Evolutionary conservation across 2,329 filamentous ascomycete species (phyloP).

Genomic region (Aspergillus cejpii): DNA sequence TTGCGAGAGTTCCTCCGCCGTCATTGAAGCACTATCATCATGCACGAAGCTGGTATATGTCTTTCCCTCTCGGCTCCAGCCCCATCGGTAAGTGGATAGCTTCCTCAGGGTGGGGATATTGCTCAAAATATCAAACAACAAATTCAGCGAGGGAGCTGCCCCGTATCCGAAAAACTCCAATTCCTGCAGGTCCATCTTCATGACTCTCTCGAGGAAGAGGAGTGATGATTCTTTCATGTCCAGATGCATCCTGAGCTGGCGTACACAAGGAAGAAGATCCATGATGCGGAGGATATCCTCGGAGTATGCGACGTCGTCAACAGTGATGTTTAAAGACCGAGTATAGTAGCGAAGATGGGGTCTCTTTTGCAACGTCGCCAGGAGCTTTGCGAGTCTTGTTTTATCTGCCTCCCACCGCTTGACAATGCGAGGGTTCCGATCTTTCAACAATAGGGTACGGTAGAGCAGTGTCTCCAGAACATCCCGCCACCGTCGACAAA

Average conservation of each 20-base stretch:
- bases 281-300: background rate
- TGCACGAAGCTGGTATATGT: background rate
- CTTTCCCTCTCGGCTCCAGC: background rate
- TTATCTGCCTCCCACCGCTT: background rate
- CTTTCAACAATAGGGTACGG: background rate
- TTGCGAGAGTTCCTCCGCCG: background rate
- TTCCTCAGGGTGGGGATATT: background rate
- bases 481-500: background rate
- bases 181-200: background rate
- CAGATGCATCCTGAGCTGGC: background rate
- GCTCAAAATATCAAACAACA: background rate
- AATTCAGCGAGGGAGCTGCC: background rate
- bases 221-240: background rate
- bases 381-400: background rate
- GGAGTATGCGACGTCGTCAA: background rate
- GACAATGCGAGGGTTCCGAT: background rate
- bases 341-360: background rate
- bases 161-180: background rate
- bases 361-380: background rate
- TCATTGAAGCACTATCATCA: background rate
- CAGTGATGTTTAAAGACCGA: background rate
- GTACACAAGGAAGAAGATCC: background rate
- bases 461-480: background rate
- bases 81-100: background rate
- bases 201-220: background rate